phyloP scores from a whole-genome alignment of 139 green algal genomes.

The Parachlorella kessleri region DNA sequence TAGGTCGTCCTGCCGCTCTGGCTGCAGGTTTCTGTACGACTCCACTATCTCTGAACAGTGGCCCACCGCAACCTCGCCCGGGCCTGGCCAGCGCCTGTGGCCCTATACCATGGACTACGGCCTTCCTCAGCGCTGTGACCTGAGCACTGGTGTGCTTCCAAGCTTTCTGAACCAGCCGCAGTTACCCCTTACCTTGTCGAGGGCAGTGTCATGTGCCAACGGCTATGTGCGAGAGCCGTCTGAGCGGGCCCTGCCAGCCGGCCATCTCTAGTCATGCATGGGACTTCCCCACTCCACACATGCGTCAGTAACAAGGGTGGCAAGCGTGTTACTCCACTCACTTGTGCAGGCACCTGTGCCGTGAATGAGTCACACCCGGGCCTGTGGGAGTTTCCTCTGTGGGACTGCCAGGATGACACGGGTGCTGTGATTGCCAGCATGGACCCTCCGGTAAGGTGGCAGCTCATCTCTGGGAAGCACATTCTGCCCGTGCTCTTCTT shows the following conservation, averaged over 20 bases:
- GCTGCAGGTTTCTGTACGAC: conserved; percentile 34
- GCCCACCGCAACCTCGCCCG: conserved; percentile 27
- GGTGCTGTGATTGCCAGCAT: conserved; percentile 29
- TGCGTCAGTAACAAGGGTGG: too few relatives aligned
- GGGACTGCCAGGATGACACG: conserved; percentile 21
- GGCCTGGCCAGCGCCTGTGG: conserved; percentile 5
- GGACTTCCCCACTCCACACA: too few relatives aligned
- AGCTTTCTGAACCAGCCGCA: too few relatives aligned
- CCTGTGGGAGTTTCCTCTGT: conserved; percentile 33
- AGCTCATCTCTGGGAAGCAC: too few relatives aligned
- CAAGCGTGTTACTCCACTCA: too few relatives aligned
- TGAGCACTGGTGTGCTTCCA: conserved; percentile 20
- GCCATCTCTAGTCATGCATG: too few relatives aligned
- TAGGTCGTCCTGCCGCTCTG: too few relatives aligned
- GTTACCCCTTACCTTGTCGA: too few relatives aligned
- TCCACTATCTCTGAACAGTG: conserved; percentile 26
- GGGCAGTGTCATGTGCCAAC: too few relatives aligned
- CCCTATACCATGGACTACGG: conserved; percentile 37
- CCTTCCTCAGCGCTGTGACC: conserved; percentile 24
- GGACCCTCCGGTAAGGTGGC: conserved; percentile 22
- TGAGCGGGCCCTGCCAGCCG: too few relatives aligned
- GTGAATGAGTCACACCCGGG: conserved; percentile 26
- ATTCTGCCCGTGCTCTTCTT: too few relatives aligned
- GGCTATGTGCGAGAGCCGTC: too few relatives aligned
- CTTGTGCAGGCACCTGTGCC: conserved; percentile 27